These are phyloP conservation scores for Auricularia heimuer DNA, from an alignment of 768 basidiomycete genomes.

Conservation along the genomic window DNA sequence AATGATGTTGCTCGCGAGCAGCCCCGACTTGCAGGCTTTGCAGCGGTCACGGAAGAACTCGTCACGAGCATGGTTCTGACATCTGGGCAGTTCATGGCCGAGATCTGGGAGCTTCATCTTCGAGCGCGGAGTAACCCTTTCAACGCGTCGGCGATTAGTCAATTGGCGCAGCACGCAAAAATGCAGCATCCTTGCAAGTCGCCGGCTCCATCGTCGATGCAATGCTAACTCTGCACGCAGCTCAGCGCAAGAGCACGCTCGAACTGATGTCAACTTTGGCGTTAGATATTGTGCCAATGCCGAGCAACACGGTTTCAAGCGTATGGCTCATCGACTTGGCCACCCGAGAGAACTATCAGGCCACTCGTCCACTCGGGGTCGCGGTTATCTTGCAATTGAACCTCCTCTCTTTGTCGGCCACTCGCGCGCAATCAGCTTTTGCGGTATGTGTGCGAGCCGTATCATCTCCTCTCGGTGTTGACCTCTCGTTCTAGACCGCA, in stretches of 20 bases:
- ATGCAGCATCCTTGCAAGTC: no score
- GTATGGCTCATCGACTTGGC: not conserved
- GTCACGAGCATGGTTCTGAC: conserved; percentile 44
- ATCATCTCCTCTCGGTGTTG: no score
- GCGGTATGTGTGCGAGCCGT: no score
- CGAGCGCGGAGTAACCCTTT: no score
- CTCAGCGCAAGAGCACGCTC: not conserved
- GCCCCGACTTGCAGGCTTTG: conserved; percentile 24
- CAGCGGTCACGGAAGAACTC: conserved; percentile 24
- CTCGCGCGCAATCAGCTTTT: no score
- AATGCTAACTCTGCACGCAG: not conserved
- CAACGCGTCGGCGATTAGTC: no score
- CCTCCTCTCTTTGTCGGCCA: no score
- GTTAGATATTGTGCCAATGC: not conserved
- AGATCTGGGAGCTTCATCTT: conserved; percentile 56
- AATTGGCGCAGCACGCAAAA: no score
- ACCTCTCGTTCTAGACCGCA: not conserved
- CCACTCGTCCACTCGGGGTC: no score
- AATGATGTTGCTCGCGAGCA: conserved; percentile 28
- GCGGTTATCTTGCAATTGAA: no score
- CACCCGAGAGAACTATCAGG: no score
- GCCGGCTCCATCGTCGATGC: no score
- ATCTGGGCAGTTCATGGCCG: conserved; percentile 60
- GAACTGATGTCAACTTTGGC: not conserved
- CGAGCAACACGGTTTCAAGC: not conserved